These are phyloP conservation scores for Cryptococcus neoformans DNA, from an alignment of 1,284 basidiomycete genomes.

Conservation along the genomic window DNA sequence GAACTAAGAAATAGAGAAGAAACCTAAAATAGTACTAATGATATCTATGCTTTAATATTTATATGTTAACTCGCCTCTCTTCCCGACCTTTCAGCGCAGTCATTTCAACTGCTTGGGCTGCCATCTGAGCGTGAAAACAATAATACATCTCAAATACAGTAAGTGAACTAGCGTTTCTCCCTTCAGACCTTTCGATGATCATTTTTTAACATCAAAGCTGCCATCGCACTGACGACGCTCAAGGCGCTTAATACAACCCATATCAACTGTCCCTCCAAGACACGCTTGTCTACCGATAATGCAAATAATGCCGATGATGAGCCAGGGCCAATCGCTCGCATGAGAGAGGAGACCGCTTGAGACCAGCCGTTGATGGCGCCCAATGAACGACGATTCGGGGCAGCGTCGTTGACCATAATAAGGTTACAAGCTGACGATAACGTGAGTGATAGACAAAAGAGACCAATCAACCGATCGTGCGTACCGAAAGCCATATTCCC, in stretches of 20 bases:
- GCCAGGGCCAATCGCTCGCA: slow-evolving; percentile 33
- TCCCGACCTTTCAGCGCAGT: too few relatives aligned
- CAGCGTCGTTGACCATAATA: slow-evolving; percentile 38
- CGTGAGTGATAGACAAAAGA: neutral
- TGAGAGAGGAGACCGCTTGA: slow-evolving; percentile 30
- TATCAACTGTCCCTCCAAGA: slow-evolving; percentile 36
- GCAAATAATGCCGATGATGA: slow-evolving; percentile 36
- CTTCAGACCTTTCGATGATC: neutral
- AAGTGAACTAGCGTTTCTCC: neutral
- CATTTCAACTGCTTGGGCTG: too few relatives aligned
- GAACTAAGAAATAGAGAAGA: too few relatives aligned
- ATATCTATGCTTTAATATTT: too few relatives aligned
- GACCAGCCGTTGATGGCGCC: slow-evolving; percentile 37
- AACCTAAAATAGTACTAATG: too few relatives aligned
- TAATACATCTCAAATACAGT: too few relatives aligned
- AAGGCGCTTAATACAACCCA: slow-evolving; percentile 25
- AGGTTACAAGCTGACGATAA: slow-evolving; percentile 29
- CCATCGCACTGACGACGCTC: slow-evolving; percentile 17
- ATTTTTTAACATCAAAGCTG: slow-evolving; percentile 10
- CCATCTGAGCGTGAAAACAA: too few relatives aligned
- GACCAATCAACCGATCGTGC: slow-evolving; percentile 1
- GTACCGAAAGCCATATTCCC: slow-evolving; percentile 39
- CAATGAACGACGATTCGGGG: slow-evolving; percentile 24
- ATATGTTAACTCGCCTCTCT: too few relatives aligned
- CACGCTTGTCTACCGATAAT: slow-evolving; percentile 33